phyloP scores from a whole-genome alignment of 164 flowering plant genomes.

The Tinospora cordifolia region DNA sequence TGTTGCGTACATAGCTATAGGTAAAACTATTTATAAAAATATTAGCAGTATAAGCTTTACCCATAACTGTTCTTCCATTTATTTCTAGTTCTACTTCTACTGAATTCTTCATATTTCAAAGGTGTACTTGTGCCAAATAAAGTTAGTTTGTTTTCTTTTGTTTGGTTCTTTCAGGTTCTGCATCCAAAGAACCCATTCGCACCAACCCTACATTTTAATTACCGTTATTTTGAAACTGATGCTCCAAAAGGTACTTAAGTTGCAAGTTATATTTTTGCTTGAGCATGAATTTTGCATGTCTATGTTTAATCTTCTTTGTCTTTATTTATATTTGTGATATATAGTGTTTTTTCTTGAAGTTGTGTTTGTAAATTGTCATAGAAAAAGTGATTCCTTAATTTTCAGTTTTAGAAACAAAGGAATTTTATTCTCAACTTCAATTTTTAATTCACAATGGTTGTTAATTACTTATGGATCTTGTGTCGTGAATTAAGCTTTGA shows the following conservation, averaged over 20 bases:
- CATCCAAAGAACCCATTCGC: constrained; percentile 98
- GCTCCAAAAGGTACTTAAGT: constrained; percentile 64
- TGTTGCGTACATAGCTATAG: too few species aligned
- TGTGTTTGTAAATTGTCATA: not conserved
- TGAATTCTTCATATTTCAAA: too few species aligned
- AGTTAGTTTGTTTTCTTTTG: not conserved
- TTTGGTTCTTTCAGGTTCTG: constrained; percentile 50
- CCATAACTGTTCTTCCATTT: too few species aligned
- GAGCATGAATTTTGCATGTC: not conserved
- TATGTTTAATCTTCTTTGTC: not conserved
- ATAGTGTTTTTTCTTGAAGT: not conserved
- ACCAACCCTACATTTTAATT: constrained; percentile 91
- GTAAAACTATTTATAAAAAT: too few species aligned
- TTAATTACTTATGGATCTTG: too few species aligned
- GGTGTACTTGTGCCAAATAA: too few species aligned
- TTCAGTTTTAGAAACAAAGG: not conserved
- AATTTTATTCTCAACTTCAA: too few species aligned
- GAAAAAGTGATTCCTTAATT: not conserved
- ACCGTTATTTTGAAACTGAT: constrained; percentile 96
- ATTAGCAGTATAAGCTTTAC: too few species aligned
- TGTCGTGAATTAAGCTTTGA: too few species aligned
- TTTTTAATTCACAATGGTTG: too few species aligned
- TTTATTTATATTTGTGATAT: not conserved
- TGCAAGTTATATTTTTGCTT: constrained; percentile 4
- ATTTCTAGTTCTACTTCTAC: too few species aligned